phyloP scores from a whole-genome alignment of 2,329 filamentous ascomycete genomes.

The Albophoma yamanashiensis region DNA sequence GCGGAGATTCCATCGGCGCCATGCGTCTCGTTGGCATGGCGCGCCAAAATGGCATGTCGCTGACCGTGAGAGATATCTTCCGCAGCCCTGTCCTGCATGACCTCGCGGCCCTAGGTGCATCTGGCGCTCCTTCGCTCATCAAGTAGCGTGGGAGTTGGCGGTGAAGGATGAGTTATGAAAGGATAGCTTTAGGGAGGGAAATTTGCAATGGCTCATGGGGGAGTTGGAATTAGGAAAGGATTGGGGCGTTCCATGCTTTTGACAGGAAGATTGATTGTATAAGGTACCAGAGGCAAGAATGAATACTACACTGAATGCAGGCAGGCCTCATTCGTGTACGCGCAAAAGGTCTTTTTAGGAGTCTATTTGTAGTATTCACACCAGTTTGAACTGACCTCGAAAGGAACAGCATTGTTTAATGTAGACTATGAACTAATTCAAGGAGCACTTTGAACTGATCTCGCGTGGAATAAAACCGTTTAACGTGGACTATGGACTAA shows the following conservation, averaged over 20 bases:
- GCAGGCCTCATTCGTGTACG: not conserved
- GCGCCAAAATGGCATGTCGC: constrained; percentile 11
- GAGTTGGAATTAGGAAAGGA: not conserved
- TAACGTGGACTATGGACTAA: not conserved
- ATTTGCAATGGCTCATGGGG: not conserved
- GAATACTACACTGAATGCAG: not conserved
- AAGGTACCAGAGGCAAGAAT: not conserved
- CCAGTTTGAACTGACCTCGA: not conserved
- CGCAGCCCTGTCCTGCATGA: constrained; percentile 7
- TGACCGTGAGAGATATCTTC: constrained; percentile 17
- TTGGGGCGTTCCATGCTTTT: not conserved
- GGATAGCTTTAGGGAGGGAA: not conserved
- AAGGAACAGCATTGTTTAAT: not conserved
- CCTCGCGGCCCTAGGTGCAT: not conserved
- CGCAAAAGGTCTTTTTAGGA: not conserved
- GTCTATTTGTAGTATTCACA: not conserved
- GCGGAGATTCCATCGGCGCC: constrained; percentile 29
- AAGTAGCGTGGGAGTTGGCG: not conserved
- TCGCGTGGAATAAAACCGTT: too few relatives aligned
- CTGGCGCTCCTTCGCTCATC: not conserved
- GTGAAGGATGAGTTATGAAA: not conserved
- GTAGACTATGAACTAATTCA: not conserved
- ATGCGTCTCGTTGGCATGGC: constrained; percentile 26
- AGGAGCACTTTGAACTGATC: not conserved
- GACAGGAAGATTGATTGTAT: too few relatives aligned